phyloP scores from a whole-genome alignment of 495 filamentous ascomycete genomes.

The Aspergillus egyptiacus region DNA sequence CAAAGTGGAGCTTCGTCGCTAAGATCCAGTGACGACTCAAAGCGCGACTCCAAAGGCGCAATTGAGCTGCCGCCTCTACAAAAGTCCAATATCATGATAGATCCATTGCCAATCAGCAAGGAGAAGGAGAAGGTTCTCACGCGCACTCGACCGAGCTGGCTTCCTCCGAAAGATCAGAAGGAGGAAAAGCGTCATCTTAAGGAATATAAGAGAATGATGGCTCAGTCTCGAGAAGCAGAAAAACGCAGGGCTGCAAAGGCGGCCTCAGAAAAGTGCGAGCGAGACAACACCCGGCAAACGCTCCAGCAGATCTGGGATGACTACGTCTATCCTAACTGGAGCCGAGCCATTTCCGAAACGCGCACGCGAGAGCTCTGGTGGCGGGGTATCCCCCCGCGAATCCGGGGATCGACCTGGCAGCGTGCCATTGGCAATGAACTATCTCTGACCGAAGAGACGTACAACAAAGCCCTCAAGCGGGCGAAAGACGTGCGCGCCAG shows the following conservation, averaged over 20 bases:
- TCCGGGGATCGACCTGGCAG: constrained; percentile 78
- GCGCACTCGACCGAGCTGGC: constrained; percentile 87
- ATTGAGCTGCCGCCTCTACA: constrained; percentile 75
- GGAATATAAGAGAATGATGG: constrained; percentile 94
- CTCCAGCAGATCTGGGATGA: constrained; percentile 79
- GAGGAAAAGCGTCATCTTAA: constrained; percentile 88
- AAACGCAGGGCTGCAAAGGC: constrained; percentile 45
- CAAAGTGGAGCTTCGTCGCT: constrained; percentile 42
- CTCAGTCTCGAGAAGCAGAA: constrained; percentile 60
- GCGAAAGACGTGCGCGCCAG: constrained; percentile 59
- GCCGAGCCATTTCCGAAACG: constrained; percentile 62
- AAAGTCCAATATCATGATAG: constrained; percentile 89
- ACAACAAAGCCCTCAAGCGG: constrained; percentile 68
- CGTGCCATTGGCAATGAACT: constrained; percentile 87
- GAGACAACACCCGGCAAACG: constrained; percentile 59
- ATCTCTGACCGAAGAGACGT: constrained; percentile 67
- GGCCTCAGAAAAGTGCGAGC: constrained; percentile 49
- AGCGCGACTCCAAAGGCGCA: constrained; percentile 48
- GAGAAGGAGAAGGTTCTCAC: constrained; percentile 93
- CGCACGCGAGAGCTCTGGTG: constrained; percentile 89
- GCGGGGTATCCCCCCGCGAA: constrained; percentile 76
- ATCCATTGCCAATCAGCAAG: constrained; percentile 89
- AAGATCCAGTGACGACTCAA: constrained; percentile 47
- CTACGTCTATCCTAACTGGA: constrained; percentile 82
- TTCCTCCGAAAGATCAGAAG: constrained; percentile 87